Conservation (phyloP, 345 rosid genomes). For the Brassica juncea region DNA sequence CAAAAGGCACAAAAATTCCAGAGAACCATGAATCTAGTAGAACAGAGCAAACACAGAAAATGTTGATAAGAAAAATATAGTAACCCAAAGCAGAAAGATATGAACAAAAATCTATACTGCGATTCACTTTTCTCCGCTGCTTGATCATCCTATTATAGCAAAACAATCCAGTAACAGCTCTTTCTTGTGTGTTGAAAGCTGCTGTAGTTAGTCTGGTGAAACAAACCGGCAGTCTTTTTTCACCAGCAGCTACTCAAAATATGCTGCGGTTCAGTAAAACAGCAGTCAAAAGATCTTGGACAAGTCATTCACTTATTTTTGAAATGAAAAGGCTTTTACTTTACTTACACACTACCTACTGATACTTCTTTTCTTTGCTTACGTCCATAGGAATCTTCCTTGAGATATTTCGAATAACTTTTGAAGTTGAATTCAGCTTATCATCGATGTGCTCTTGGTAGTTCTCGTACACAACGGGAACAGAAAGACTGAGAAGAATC, state of each 20-base stretch:
- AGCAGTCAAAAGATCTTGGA: not conserved
- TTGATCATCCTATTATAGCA: conserved; percentile 5
- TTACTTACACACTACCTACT: conserved; percentile 48
- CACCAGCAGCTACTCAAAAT: conserved; percentile 13
- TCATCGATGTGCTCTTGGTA: conserved; percentile 70
- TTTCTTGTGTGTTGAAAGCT: conserved; percentile 8
- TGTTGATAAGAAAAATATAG: not conserved
- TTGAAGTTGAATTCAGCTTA: conserved; percentile 49
- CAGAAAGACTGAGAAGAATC: conserved; percentile 66
- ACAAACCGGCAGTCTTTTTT: not conserved
- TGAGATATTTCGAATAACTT: conserved; percentile 47
- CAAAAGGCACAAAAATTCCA: conserved; percentile 3
- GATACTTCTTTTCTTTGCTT: conserved; percentile 68
- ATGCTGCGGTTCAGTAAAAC: not conserved
- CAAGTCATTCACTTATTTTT: not conserved
- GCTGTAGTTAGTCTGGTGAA: conserved; percentile 15
- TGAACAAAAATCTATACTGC: conserved; percentile 30
- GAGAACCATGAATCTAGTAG: not conserved
- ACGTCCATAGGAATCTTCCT: conserved; percentile 55
- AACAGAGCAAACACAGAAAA: conserved; percentile 2
- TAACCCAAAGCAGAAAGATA: conserved; percentile 19
- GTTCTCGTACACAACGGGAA: conserved; percentile 69
- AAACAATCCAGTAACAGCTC: conserved; percentile 14
- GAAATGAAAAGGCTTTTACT: conserved; percentile 31
- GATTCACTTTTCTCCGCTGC: conserved; percentile 25